Base-by-base conservation (phyloP, 1,284 basidiomycete species). In the Cutaneotrichosporon sp. region DNA sequence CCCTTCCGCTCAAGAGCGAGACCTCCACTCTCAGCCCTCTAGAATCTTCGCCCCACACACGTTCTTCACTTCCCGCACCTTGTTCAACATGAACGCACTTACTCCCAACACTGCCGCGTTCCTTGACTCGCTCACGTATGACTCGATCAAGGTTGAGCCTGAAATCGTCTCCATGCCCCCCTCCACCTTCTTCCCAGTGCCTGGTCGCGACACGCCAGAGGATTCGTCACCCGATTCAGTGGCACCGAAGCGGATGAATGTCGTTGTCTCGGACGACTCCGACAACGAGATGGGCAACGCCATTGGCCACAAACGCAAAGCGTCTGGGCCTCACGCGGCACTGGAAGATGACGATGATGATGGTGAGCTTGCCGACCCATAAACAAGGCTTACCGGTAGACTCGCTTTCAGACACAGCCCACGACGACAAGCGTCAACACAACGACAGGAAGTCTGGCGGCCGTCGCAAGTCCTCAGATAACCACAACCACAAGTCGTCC, bases 31-130 rank as follows among this genome's bases (percentile, higher is more conserved):
- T 16, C 26, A 13, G 38, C 32, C 36, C 38, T 32, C 26, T 21
- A 22, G 21, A 21, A 21, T 36, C 36, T 13, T 22, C 40, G 16
- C 30, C n/a, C 38, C 22, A 36, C 49, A 21, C 38, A 36, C 49
- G 14, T 56, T 16, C 56, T 36, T 49, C 51, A 36, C 21, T n/a
- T 11, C 31, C 26, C 31, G 9, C 42, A 13, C 30, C 30, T 3
- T 6, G 14, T 22, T 47, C 42, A 59, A 34, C 42, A 74, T 74
- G 73, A 68, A 71, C n/a, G 67, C 60, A 14, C 65, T 79, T 32
- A 70, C 76, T 3, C 77, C 77, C 47, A 79, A 78, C 67, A 79
- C 77, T 21, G 67, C 62, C 55, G 75, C 75, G 26, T 75, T 79
- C 63, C 70, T 79, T 42, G 68, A 73, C 56, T 78, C 76, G 60